Percentiles rank a stretch among this genome's conserved stretches.
phyloP scores from a whole-genome alignment of 257 asterid genomes.

The Solanum corneliomulleri region DNA sequence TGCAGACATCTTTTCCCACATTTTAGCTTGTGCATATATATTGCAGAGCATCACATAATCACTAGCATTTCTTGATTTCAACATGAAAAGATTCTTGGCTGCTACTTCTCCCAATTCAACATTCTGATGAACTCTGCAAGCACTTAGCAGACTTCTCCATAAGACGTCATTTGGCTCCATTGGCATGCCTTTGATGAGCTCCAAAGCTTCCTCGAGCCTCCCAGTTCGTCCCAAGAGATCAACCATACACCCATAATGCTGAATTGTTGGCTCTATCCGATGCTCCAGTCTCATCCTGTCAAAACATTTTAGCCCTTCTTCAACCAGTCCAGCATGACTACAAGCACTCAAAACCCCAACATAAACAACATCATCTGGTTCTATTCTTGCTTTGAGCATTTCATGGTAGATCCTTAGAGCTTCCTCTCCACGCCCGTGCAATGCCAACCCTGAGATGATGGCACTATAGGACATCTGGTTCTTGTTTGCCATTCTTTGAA shows the following conservation, averaged over 20 bases:
- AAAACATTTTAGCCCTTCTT: constrained; percentile 39
- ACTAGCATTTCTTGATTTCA: constrained; percentile 36
- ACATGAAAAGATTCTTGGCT: constrained; percentile 21
- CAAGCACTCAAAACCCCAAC: constrained; percentile 68
- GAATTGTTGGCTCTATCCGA: constrained; percentile 41
- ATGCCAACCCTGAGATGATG: constrained; percentile 57
- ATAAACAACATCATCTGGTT: constrained; percentile 58
- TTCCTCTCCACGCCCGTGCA: constrained; percentile 47
- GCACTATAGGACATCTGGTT: constrained; percentile 57
- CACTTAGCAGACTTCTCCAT: constrained; percentile 67
- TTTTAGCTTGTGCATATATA: constrained; percentile 48
- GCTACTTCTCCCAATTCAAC: constrained; percentile 48
- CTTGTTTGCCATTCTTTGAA: constrained; percentile 26
- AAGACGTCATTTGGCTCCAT: constrained; percentile 51
- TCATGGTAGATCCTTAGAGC: constrained; percentile 35
- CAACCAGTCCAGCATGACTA: constrained; percentile 47
- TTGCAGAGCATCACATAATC: constrained; percentile 53
- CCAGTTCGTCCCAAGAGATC: constrained; percentile 68
- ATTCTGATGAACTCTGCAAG: constrained; percentile 48
- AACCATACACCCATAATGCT: constrained; percentile 78
- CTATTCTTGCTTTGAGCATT: constrained; percentile 46
- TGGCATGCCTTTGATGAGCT: constrained; percentile 45
- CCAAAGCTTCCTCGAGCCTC: constrained; percentile 35
- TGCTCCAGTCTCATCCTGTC: constrained; percentile 42
- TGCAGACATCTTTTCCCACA: constrained; percentile 42